phyloP scores from a whole-genome alignment of 169 alveolate genomes.

The Plasmodium chabaudi region DNA sequence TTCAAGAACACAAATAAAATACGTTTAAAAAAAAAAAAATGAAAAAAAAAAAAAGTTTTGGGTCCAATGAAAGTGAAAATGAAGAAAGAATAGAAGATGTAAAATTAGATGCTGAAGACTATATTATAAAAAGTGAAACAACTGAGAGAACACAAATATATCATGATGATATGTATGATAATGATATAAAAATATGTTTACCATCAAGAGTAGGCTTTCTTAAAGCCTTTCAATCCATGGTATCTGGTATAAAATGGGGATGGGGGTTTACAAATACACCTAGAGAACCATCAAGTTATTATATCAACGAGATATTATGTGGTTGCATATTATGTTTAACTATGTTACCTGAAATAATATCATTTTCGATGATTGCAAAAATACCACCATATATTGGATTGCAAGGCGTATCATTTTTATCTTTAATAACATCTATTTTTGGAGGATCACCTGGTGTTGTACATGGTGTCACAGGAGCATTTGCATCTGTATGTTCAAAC shows the following conservation, averaged over 20 bases:
- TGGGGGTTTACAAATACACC: slow-evolving; percentile 76
- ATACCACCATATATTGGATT: slow-evolving; percentile 86
- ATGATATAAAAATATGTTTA: slow-evolving; percentile 69
- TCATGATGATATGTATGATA: slow-evolving; percentile 57
- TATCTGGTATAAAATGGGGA: slow-evolving; percentile 74
- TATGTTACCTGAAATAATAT: slow-evolving; percentile 87
- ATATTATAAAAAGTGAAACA: slow-evolving; percentile 35
- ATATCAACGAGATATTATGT: slow-evolving; percentile 82
- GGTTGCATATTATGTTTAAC: slow-evolving; percentile 86
- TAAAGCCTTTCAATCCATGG: slow-evolving; percentile 48
- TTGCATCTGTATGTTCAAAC: slow-evolving; percentile 83
- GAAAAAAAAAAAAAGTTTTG: slow-evolving; percentile 33
- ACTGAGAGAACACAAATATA: slow-evolving; percentile 61
- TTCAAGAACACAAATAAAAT: neutral
- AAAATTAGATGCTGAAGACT: slow-evolving; percentile 10
- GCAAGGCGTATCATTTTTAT: slow-evolving; percentile 86
- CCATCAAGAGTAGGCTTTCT: slow-evolving; percentile 62
- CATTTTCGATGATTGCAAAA: slow-evolving; percentile 87
- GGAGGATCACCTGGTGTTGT: slow-evolving; percentile 89
- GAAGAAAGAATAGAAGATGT: neutral
- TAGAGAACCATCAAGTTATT: slow-evolving; percentile 77
- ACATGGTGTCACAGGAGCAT: slow-evolving; percentile 86
- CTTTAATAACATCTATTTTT: slow-evolving; percentile 84
- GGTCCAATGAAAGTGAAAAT: slow-evolving; percentile 1
- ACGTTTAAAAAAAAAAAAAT: slow-evolving; percentile 8